Percentiles rank a stretch among this genome's conserved stretches.
These are phyloP conservation scores for Pisolithus marmoratus DNA, from an alignment of 768 basidiomycete genomes.

Conservation along the genomic window DNA sequence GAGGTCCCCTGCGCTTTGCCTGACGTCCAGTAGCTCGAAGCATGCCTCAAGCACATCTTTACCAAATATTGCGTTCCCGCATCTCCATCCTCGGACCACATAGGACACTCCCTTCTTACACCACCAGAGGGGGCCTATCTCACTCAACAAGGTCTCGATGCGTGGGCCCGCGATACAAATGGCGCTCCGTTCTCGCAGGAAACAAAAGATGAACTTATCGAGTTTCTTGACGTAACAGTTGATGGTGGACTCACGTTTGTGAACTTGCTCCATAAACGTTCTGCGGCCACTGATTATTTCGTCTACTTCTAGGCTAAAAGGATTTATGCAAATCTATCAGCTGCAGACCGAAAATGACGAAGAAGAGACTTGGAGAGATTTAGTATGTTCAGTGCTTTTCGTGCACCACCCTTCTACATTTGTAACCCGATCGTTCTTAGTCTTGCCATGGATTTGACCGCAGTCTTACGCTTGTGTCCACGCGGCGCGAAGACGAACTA, in stretches of 20 bases:
- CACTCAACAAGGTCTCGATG: constrained; percentile 56
- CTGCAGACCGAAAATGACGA: constrained; percentile 83
- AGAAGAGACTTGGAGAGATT: constrained; percentile 79
- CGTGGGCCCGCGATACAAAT: constrained; percentile 77
- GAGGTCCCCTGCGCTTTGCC: not conserved
- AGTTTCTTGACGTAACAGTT: constrained; percentile 71
- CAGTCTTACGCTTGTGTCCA: constrained; percentile 50
- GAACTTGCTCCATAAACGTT: not conserved
- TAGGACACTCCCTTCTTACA: constrained; percentile 30
- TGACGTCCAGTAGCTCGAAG: constrained; percentile 47
- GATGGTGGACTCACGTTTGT: constrained; percentile 70
- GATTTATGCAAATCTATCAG: constrained; percentile 79
- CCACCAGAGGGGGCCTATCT: constrained; percentile 54
- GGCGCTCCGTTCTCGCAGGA: constrained; percentile 74
- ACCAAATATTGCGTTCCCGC: constrained; percentile 65
- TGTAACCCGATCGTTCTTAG: constrained; percentile 29
- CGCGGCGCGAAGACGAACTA: constrained; percentile 47
- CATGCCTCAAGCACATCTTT: constrained; percentile 71
- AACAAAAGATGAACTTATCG: constrained; percentile 70
- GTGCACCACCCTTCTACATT: not conserved
- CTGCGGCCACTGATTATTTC: not conserved
- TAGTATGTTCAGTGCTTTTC: constrained; percentile 39
- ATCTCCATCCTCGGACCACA: constrained; percentile 12
- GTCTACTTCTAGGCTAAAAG: constrained; percentile 50
- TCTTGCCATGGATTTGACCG: constrained; percentile 75